Evolutionary conservation across 2,329 filamentous ascomycete species (phyloP), one percentile per base, ranked within the genome.

Genomic region (Penicillium occitanis): DNA sequence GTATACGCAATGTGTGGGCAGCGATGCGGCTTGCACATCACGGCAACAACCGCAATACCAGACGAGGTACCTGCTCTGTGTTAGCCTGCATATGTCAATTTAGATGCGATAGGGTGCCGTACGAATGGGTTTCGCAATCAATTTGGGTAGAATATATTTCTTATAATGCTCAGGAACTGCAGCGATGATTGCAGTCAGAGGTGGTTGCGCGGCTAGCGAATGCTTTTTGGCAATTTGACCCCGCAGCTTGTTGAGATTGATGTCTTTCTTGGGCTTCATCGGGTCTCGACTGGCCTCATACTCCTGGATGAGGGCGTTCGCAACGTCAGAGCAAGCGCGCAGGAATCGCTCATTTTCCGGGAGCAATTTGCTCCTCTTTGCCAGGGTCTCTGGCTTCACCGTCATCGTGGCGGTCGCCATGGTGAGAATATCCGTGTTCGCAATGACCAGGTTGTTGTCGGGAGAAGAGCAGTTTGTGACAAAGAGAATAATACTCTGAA

Each of bases 131-230:
- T 99, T 99, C 30, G 96, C 95, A 72, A 99, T 93, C 69, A 99
- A 84, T 80, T 97, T 97, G 22, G 93, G 95, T 68, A 98, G 81
- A 68, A 99, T 97, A 74, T 98, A 98, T 82, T 98, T 99, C 84
- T 98, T 99, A 82, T 98, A 97, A 78, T 98, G 93, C 77, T 99
- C 95, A n/a, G 96, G 96, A 42, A 99, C 94, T 10, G 95, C 95
- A 64, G 95, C 92, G 75, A 99, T 98, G 75, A 99, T 99, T 67
- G 95, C 94, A 8, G 94, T 98, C 70, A 99, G 83, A 30, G 96
- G 92, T 37, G 95, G 95, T 71, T 96, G 91, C 68, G 88, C 92
- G 77, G 88, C 90, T 68, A 99, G 83, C 76, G 89, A 91, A 82
- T 98, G 93, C 82, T 97, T 98, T 82, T 95, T 96, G 55, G 95